These are phyloP conservation scores for Graphiopsis chlorocephala DNA, from an alignment of 2,329 filamentous ascomycete species.

Conservation along the genomic window DNA sequence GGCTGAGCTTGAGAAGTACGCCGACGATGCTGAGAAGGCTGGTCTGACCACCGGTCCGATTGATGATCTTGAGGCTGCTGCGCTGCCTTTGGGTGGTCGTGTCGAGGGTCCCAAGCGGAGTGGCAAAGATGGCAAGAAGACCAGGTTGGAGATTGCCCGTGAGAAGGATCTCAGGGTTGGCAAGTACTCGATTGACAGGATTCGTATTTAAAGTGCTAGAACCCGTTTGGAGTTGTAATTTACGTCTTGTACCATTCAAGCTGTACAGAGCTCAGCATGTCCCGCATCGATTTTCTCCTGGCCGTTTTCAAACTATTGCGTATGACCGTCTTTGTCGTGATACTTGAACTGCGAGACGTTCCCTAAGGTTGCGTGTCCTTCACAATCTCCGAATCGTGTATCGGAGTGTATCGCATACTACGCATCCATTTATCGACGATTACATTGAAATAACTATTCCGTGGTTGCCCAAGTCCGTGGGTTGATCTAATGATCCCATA, in stretches of 20 bases:
- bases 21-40: conserved; percentile 22
- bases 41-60: conserved; percentile 46
- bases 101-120: conserved; percentile 31
- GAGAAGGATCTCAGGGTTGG: conserved; percentile 76
- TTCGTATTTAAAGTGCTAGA: conserved; percentile 39
- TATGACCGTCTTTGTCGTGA: too few relatives aligned
- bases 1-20: conserved; percentile 63
- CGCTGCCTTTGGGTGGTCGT: conserved; percentile 73
- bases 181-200: conserved; percentile 78
- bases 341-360: too few relatives aligned
- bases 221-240: neutral
- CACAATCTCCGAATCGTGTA: too few relatives aligned
- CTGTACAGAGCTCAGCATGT: too few relatives aligned
- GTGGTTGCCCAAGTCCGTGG: too few relatives aligned
- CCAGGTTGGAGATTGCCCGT: conserved; percentile 69
- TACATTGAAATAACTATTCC: too few relatives aligned
- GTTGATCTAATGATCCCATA: too few relatives aligned
- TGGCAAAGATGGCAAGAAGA: conserved; percentile 56
- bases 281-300: too few relatives aligned
- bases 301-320: too few relatives aligned
- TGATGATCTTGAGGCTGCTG: conserved; percentile 34
- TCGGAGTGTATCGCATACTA: too few relatives aligned
- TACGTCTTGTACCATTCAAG: neutral
- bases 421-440: too few relatives aligned
- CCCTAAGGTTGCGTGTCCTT: too few relatives aligned